Percentiles rank a stretch among this genome's conserved stretches.
These are phyloP conservation scores for Trichocladium antarcticum DNA, from an alignment of 495 filamentous ascomycete genomes.

Conservation along the genomic window DNA sequence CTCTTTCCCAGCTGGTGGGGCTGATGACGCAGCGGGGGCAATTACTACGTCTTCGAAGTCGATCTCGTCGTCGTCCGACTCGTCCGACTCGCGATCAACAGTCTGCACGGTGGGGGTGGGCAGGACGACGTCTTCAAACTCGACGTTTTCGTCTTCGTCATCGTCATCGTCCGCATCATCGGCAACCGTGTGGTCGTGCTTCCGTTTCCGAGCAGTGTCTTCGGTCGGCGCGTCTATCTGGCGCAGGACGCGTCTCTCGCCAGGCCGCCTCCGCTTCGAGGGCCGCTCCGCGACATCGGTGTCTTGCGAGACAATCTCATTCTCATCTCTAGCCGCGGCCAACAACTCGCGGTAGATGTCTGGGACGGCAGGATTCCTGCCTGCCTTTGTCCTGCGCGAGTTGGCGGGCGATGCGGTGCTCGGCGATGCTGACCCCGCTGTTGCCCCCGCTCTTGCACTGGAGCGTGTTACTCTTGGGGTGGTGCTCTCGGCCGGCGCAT, in stretches of 20 bases:
- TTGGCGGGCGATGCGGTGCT: no score
- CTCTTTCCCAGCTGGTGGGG: conserved; percentile 25
- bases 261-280: conserved; percentile 32
- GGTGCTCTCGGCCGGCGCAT: conserved; percentile 4
- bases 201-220: conserved; percentile 1
- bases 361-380: conserved; percentile 1
- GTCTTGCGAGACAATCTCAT: not conserved
- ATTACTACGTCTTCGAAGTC: conserved; percentile 28
- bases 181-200: not conserved
- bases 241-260: conserved; percentile 24
- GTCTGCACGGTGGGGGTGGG: conserved; percentile 23
- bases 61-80: conserved; percentile 29
- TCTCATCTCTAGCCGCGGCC: conserved; percentile 4
- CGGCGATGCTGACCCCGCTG: not conserved
- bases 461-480: conserved; percentile 12
- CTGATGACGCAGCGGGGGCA: conserved; percentile 8
- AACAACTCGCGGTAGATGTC: conserved; percentile 18
- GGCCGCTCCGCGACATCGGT: conserved; percentile 20
- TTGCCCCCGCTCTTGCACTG: conserved; percentile 1
- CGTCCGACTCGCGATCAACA: conserved; percentile 18
- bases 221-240: not conserved
- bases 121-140: conserved; percentile 31
- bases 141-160: conserved; percentile 22
- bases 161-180: conserved; percentile 26
- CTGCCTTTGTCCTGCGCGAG: not conserved